These are phyloP conservation scores for Nicotiana undulata DNA, from an alignment of 257 asterid species.

Conservation along the genomic window DNA sequence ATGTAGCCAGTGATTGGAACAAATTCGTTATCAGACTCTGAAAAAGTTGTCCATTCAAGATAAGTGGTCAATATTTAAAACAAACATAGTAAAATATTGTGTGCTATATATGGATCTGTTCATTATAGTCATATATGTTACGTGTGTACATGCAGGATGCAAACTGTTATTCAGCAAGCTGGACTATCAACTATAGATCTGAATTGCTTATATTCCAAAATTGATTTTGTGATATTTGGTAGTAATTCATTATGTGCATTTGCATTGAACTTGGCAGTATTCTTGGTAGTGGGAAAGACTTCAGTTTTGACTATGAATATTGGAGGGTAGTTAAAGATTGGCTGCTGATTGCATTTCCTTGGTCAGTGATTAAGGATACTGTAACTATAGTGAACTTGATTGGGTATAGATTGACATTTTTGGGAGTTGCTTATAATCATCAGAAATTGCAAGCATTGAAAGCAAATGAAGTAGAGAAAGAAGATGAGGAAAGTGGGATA, in stretches of 20 bases:
- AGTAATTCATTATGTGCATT: conserved; percentile 66
- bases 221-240: conserved; percentile 54
- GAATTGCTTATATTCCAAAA: conserved; percentile 16
- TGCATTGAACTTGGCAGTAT: conserved; percentile 67
- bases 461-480: conserved; percentile 53
- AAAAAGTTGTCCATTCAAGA: neutral
- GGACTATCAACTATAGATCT: neutral
- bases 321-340: conserved; percentile 77
- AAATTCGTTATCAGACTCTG: neutral
- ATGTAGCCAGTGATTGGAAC: neutral
- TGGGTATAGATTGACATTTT: conserved; percentile 65
- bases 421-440: conserved; percentile 64
- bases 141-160: neutral
- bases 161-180: neutral
- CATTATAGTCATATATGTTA: neutral
- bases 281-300: conserved; percentile 66
- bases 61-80: neutral
- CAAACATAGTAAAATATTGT: neutral
- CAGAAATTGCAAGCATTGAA: conserved; percentile 62
- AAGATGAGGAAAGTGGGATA: conserved; percentile 43
- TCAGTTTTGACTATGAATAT: conserved; percentile 84
- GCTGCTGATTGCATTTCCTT: conserved; percentile 67
- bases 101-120: neutral
- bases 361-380: conserved; percentile 81
- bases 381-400: conserved; percentile 55